Evolutionary conservation across 2,329 filamentous ascomycete species (phyloP).

Genomic region (Colletotrichum sp.): DNA sequence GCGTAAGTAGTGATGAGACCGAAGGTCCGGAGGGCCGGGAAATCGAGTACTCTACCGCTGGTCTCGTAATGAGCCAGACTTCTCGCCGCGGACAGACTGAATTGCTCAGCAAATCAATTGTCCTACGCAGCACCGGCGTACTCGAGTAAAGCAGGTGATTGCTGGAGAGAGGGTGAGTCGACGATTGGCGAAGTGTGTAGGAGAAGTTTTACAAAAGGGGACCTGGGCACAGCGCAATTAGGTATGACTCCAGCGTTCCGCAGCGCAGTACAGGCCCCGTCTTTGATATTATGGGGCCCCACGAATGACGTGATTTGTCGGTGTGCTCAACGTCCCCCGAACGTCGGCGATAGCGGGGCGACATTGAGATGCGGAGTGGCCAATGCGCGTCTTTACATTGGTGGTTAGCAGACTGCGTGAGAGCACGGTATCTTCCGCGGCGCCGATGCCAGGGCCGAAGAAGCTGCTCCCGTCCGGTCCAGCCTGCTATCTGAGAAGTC

Average conservation of each 20-base stretch:
- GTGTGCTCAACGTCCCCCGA: conserved; percentile 2
- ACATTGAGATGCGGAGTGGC: background rate
- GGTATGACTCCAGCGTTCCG: background rate
- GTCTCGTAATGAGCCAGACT: conserved; percentile 24
- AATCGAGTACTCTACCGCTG: conserved; percentile 24
- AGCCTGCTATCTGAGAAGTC: background rate
- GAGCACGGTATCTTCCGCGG: background rate
- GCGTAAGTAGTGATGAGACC: background rate
- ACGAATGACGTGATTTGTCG: conserved; percentile 22
- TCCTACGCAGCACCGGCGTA: conserved; percentile 24
- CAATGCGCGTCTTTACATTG: background rate
- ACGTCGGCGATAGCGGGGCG: conserved; percentile 14
- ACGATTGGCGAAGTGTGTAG: background rate
- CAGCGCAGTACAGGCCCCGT: background rate
- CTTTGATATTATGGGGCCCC: background rate
- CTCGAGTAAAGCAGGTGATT: conserved; percentile 19
- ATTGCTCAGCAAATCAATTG: conserved; percentile 22
- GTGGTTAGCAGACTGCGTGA: background rate
- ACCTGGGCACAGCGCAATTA: conserved; percentile 17
- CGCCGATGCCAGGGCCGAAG: background rate
- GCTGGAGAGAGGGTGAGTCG: background rate
- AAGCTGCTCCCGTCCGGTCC: background rate
- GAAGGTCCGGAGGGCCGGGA: background rate
- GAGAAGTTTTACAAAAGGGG: background rate
- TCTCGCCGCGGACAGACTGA: conserved; percentile 24